phyloP scores from a whole-genome alignment of 1,284 basidiomycete genomes.

The Marasmius fiardii region DNA sequence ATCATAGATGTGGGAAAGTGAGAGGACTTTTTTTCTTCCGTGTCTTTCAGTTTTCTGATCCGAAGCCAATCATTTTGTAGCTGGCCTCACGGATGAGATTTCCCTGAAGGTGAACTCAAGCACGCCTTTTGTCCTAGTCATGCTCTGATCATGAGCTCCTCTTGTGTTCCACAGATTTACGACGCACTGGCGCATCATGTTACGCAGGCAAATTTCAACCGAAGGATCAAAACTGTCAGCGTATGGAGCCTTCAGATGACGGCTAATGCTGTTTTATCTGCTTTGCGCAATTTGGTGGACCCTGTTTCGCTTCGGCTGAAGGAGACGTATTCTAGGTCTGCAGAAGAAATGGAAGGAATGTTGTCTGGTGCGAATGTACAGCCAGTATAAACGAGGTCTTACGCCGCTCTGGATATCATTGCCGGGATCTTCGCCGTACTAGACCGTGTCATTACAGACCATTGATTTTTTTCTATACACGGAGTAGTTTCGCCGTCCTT shows the following conservation, averaged over 20 bases:
- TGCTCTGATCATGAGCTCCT: constrained; percentile 2
- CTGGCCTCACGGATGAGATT: constrained; percentile 81
- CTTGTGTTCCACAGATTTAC: constrained; percentile 56
- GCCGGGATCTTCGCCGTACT: too few relatives aligned
- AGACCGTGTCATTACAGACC: too few relatives aligned
- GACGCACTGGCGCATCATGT: constrained; percentile 93
- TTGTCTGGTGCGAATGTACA: too few relatives aligned
- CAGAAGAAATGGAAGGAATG: too few relatives aligned
- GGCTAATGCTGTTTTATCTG: constrained; percentile 41
- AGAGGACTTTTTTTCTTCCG: constrained; percentile 22
- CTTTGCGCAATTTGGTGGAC: constrained; percentile 36
- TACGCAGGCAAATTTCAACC: constrained; percentile 81
- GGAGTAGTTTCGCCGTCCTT: too few relatives aligned
- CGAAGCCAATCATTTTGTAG: constrained; percentile 32
- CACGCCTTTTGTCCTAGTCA: not conserved
- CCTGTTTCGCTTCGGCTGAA: too few relatives aligned
- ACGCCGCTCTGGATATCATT: too few relatives aligned
- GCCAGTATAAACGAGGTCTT: constrained; percentile 19
- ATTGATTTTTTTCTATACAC: too few relatives aligned
- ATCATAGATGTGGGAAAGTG: constrained; percentile 80
- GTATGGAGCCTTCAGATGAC: constrained; percentile 65
- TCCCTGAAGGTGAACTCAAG: constrained; percentile 61
- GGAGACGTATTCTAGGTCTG: too few relatives aligned
- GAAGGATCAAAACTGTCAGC: constrained; percentile 82
- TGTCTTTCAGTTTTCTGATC: constrained; percentile 18